These are phyloP conservation scores for Xylaria flabelliformis DNA, from an alignment of 495 filamentous ascomycete species.

Conservation along the genomic window DNA sequence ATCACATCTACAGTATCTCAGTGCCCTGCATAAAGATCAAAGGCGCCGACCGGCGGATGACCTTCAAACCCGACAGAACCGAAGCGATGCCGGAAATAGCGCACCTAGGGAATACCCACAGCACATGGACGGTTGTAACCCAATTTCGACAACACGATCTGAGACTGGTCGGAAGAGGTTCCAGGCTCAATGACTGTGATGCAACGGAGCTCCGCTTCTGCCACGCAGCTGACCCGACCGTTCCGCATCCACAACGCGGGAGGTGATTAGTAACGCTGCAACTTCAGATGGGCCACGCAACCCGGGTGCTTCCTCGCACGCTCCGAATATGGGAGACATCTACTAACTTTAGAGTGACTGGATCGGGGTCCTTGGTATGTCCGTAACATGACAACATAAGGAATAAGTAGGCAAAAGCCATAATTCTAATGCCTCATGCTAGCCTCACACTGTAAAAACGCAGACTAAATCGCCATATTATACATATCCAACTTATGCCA, in stretches of 20 bases:
- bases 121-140: conserved; percentile 2
- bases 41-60: background rate
- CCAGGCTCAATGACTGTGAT: conserved; percentile 4
- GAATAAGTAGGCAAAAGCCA: background rate
- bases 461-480: background rate
- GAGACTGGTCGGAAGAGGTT: conserved; percentile 12
- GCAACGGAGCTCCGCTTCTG: conserved; percentile 23
- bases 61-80: background rate
- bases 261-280: conserved; percentile 6
- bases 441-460: background rate
- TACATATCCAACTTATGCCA: background rate
- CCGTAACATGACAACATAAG: background rate
- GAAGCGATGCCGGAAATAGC: conserved; percentile 14
- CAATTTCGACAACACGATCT: conserved; percentile 2
- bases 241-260: conserved; percentile 19
- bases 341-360: background rate
- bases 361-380: background rate
- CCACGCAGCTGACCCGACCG: conserved; percentile 18
- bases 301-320: background rate
- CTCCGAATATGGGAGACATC: background rate
- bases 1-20: background rate
- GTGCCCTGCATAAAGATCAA: conserved; percentile 6
- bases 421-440: background rate
- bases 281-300: conserved; percentile 8
- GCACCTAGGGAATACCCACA: background rate